A percentile compares a stretch with the other conserved stretches of the same genome.
Evolutionary conservation across 352 stramenopile genomes (phyloP).

Genomic region (Pythium apleroticum): DNA sequence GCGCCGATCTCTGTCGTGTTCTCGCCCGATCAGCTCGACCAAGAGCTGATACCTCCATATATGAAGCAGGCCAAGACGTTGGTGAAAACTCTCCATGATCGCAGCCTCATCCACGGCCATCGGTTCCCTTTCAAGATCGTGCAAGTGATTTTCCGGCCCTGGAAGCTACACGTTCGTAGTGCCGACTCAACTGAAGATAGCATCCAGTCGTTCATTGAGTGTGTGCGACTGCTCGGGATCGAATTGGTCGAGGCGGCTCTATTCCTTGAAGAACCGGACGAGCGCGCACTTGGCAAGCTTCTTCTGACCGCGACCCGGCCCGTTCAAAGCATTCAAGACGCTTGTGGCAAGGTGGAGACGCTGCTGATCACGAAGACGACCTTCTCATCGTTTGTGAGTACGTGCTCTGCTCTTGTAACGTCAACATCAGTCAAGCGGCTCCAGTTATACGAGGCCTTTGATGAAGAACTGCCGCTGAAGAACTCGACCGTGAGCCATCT

Average conservation of each 20-base stretch:
- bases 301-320: background rate
- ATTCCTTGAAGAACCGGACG: background rate
- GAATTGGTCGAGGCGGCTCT: slow-evolving; percentile 6
- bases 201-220: background rate
- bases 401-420: slow-evolving; percentile 7
- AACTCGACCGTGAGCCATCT: background rate
- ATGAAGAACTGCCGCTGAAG: background rate
- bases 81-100: background rate
- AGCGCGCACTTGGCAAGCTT: background rate
- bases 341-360: background rate
- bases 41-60: background rate
- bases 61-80: slow-evolving; percentile 2
- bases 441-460: slow-evolving; percentile 3
- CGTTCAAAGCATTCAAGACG: background rate
- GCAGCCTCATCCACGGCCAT: background rate
- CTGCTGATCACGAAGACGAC: slow-evolving; percentile 9
- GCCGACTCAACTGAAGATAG: background rate
- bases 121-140: slow-evolving; percentile 12
- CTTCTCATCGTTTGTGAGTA: background rate
- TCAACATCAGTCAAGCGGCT: slow-evolving; percentile 1
- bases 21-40: background rate
- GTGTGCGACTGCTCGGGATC: background rate
- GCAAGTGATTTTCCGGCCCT: slow-evolving; percentile 11
- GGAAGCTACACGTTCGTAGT: background rate
- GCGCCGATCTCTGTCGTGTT: slow-evolving; percentile 13